Evolutionary conservation across 768 basidiomycete species (phyloP), one percentile per base, ranked within the genome.

Genomic region (Lactarius vividus): DNA sequence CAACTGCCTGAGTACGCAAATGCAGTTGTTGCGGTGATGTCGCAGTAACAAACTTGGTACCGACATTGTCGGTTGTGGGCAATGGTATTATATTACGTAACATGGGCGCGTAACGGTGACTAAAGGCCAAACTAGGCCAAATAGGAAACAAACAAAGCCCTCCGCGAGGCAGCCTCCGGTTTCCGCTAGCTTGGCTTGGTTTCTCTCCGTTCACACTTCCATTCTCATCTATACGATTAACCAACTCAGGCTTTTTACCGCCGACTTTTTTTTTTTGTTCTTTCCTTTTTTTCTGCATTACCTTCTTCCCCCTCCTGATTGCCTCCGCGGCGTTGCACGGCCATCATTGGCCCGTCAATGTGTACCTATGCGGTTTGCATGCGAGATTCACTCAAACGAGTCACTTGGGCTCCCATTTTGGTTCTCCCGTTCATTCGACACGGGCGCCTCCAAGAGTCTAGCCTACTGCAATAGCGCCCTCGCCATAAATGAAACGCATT

Each of bases 1-100:
- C 5, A 3, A 33, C 33, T 10, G 33, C 9, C 8, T 33, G 33
- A 5, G 53, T 55, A n/a, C 20, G 29, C 49, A 29, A 29, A 42
- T 31, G 40, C 23, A 59, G 20, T 31, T 42, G 57, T 28, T 42
- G 40, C 57, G 57, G 57, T 59, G 57, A 28, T 39, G 40, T 42
- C 28, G 57, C 40, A 40, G 39, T 42, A 29, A 29, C 37, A 9
- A 28, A 28, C 23, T 10, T 28, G 11, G 49, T 13, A 26, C 49
- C 49, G 49, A 26, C 49, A 26, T 26, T 28, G 26, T 52, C 49
- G 49, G 46, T 11, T 18, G 40, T 40, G 16, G 39, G 5, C 15
- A 39, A 16, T 40, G 16, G 15, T 7, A 40, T 18, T 18, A 6
- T 18, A 52, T 52, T 52, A 52, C n/a, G 5, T 52, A 52, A 52